Percentiles rank a stretch among this genome's conserved stretches.
Evolutionary conservation across 192 early-diverging fungal species (phyloP).

Genomic region (Oehlia diaphana): DNA sequence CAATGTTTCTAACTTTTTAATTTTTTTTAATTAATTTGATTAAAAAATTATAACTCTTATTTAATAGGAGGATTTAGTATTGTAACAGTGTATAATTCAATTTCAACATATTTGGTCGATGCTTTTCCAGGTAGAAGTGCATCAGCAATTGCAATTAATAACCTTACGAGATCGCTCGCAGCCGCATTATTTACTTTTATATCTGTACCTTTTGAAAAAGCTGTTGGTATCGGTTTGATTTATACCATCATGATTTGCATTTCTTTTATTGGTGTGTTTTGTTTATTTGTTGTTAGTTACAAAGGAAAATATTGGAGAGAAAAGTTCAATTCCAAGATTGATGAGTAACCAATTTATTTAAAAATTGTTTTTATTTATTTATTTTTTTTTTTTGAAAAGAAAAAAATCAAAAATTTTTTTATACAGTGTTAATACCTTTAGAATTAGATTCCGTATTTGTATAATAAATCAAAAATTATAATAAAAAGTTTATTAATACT

Average conservation of each 20-base stretch:
- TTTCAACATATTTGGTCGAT: constrained; percentile 16
- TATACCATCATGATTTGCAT: neutral
- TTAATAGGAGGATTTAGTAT: neutral
- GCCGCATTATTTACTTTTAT: neutral
- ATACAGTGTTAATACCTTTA: too few species aligned
- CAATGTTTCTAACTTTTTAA: neutral
- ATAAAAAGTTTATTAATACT: too few species aligned
- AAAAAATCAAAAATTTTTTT: too few species aligned
- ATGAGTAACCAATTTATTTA: too few species aligned
- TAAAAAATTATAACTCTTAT: neutral
- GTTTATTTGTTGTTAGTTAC: neutral
- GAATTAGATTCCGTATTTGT: too few species aligned
- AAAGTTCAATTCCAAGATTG: neutral
- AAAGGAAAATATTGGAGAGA: constrained; percentile 9
- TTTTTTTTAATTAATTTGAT: neutral
- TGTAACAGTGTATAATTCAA: neutral
- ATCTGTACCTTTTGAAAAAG: neutral
- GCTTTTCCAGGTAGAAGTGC: constrained; percentile 8
- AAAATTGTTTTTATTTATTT: too few species aligned
- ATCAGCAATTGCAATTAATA: constrained; percentile 14
- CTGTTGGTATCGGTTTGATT: constrained; percentile 4
- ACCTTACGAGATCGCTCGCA: neutral
- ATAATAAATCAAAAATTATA: too few species aligned
- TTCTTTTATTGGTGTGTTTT: neutral
- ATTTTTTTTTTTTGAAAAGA: too few species aligned